Evolutionary conservation across 1,284 basidiomycete genomes (phyloP).

Genomic region (Caloboletus inedulis): DNA sequence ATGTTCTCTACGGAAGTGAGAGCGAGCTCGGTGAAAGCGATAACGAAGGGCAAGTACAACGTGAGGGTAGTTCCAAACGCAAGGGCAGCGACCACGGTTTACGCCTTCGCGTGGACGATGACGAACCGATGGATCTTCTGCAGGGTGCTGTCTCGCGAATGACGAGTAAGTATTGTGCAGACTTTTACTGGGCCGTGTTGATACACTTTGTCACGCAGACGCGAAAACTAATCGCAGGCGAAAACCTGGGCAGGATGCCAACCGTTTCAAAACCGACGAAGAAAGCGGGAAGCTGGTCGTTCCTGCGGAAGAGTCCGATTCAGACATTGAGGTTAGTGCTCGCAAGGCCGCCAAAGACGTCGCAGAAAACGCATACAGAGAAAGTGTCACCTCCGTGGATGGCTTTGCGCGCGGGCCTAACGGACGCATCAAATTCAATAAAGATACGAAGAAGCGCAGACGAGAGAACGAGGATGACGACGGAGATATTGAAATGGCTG

Average conservation of each 20-base stretch:
- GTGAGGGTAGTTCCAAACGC: constrained; percentile 34
- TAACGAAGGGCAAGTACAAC: constrained; percentile 49
- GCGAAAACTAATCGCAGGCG: constrained; percentile 52
- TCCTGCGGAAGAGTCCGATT: constrained; percentile 56
- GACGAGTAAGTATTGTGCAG: constrained; percentile 54
- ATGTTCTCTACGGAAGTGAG: constrained; percentile 92
- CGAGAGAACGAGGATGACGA: constrained; percentile 64
- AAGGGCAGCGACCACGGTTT: constrained; percentile 43
- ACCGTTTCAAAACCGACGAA: constrained; percentile 85
- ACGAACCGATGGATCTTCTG: constrained; percentile 94
- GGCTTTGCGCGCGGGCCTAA: constrained; percentile 83
- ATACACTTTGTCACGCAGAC: constrained; percentile 38
- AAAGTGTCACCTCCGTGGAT: constrained; percentile 79
- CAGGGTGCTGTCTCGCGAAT: constrained; percentile 78
- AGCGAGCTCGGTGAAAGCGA: constrained; percentile 79
- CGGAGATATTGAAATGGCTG: constrained; percentile 63
- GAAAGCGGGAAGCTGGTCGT: constrained; percentile 90
- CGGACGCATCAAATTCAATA: constrained; percentile 93
- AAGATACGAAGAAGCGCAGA: constrained; percentile 89
- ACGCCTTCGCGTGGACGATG: constrained; percentile 84
- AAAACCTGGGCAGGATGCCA: constrained; percentile 84
- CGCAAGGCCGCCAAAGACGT: constrained; percentile 48
- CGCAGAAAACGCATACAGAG: constrained; percentile 81
- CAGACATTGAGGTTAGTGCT: constrained; percentile 36
- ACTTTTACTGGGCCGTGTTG: constrained; percentile 1